These are phyloP conservation scores for Telopea speciosissima DNA, from an alignment of 177 flowering plant genomes.

Conservation along the genomic window DNA sequence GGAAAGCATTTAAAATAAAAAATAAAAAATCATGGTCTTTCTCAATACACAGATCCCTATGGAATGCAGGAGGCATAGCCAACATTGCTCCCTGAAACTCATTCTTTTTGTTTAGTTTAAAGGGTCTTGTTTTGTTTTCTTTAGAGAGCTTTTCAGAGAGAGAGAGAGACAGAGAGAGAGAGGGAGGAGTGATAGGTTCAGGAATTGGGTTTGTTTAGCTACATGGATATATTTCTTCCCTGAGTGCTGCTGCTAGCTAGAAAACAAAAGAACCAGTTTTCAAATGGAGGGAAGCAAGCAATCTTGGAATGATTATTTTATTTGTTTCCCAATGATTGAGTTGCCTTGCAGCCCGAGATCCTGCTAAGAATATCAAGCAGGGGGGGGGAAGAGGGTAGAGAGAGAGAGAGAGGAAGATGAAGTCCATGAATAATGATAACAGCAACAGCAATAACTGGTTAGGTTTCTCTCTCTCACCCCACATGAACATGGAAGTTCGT, in stretches of 20 bases:
- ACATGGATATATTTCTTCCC: constrained; percentile 7
- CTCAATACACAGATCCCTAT: constrained; percentile 88
- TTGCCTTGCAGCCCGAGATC: constrained; percentile 24
- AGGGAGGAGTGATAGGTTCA: constrained; percentile 17
- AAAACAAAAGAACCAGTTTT: constrained; percentile 28
- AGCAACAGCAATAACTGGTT: constrained; percentile 57
- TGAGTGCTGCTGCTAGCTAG: constrained; percentile 26
- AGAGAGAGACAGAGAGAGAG: constrained; percentile 20
- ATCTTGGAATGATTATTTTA: constrained; percentile 44
- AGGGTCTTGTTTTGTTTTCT: constrained; percentile 41
- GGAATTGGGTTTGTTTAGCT: constrained; percentile 20
- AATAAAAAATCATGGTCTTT: constrained; percentile 39
- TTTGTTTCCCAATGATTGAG: constrained; percentile 60
- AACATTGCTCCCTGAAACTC: constrained; percentile 39
- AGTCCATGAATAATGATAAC: constrained; percentile 42
- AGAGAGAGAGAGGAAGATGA: constrained; percentile 38
- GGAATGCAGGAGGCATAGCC: constrained; percentile 47
- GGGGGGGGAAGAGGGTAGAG: no score
- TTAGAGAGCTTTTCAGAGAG: constrained; percentile 22
- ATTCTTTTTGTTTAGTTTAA: constrained; percentile 70
- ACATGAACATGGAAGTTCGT: constrained; percentile 56
- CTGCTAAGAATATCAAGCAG: constrained; percentile 12
- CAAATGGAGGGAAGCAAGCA: constrained; percentile 21
- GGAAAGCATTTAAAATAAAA: no score
- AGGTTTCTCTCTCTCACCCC: constrained; percentile 88